A percentile compares a stretch with the other conserved stretches of the same genome.
These are phyloP conservation scores for Arthrobotrys entomopaga DNA, from an alignment of 2,329 filamentous ascomycete species.

Conservation along the genomic window DNA sequence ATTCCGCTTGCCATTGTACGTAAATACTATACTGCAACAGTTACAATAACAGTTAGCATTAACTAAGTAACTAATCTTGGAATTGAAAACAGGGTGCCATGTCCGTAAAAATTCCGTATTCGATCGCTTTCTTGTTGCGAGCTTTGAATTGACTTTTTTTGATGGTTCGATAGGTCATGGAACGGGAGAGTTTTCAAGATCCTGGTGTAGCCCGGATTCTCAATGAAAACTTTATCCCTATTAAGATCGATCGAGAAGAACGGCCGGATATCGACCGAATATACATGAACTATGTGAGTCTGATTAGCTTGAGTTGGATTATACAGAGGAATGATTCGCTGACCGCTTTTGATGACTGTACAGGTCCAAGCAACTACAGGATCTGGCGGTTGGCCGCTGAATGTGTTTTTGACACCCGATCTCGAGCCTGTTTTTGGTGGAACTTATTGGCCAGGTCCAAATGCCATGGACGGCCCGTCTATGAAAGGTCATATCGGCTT, in stretches of 20 bases:
- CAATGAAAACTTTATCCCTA: constrained; percentile 87
- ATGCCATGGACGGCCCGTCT: constrained; percentile 64
- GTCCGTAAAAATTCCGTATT: constrained; percentile 46
- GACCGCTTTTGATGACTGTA: neutral
- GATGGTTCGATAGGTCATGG: constrained; percentile 74
- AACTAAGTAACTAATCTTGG: constrained; percentile 16
- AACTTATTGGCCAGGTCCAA: constrained; percentile 91
- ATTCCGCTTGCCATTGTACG: constrained; percentile 93
- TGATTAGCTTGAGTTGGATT: neutral
- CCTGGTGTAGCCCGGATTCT: constrained; percentile 80
- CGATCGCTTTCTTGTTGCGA: no score
- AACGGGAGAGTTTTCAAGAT: constrained; percentile 89
- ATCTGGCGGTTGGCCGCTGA: constrained; percentile 82
- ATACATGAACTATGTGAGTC: constrained; percentile 87
- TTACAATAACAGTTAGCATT: no score
- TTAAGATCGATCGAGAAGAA: constrained; percentile 89
- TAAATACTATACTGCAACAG: constrained; percentile 50
- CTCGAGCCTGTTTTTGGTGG: constrained; percentile 94
- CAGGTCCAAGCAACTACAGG: constrained; percentile 84
- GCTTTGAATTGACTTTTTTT: no score
- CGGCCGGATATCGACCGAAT: constrained; percentile 92
- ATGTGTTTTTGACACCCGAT: constrained; percentile 94
- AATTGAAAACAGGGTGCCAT: constrained; percentile 62
- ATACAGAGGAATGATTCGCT: neutral
- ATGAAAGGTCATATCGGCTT: constrained; percentile 76